Evolutionary conservation across 2,329 filamentous ascomycete genomes (phyloP).

Genomic region (Ophiocordyceps unilateralis): DNA sequence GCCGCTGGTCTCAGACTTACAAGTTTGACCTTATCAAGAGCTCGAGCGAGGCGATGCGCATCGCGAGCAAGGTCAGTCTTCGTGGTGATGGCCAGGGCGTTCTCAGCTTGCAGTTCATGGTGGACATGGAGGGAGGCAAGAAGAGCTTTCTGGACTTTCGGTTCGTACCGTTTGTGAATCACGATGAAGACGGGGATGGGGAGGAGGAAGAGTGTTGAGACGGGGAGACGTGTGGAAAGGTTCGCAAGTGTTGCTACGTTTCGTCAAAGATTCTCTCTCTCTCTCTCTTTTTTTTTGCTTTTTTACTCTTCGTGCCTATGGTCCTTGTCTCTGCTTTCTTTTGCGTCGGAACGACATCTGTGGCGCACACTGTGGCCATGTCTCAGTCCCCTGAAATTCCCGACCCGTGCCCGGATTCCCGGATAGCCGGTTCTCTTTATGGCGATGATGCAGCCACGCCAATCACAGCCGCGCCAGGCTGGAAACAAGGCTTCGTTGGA

Average conservation of each 20-base stretch:
- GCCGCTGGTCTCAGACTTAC: constrained; percentile 53
- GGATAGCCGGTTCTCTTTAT: background rate
- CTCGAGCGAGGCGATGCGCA: constrained; percentile 80
- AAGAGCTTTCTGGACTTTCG: constrained; percentile 69
- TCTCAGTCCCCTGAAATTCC: background rate
- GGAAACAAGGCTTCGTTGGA: too few relatives aligned
- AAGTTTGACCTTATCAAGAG: constrained; percentile 76
- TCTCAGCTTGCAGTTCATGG: constrained; percentile 88
- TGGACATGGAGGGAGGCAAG: constrained; percentile 58
- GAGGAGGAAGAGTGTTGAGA: background rate
- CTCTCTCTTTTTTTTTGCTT: too few relatives aligned
- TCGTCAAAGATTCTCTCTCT: background rate
- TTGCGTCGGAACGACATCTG: background rate
- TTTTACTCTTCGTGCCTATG: background rate
- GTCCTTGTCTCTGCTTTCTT: background rate
- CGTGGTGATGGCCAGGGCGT: constrained; percentile 80
- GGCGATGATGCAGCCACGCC: background rate
- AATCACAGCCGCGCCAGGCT: too few relatives aligned
- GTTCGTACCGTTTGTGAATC: constrained; percentile 55
- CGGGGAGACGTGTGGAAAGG: background rate
- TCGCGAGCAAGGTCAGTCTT: constrained; percentile 83
- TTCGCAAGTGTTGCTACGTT: too few relatives aligned
- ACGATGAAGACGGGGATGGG: constrained; percentile 24
- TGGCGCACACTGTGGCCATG: background rate
- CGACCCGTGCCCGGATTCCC: background rate